A percentile compares a stretch with the other conserved stretches of the same genome.
Conservation (phyloP, 2,329 filamentous ascomycete genomes). For the Xylariaceae sp. region DNA sequence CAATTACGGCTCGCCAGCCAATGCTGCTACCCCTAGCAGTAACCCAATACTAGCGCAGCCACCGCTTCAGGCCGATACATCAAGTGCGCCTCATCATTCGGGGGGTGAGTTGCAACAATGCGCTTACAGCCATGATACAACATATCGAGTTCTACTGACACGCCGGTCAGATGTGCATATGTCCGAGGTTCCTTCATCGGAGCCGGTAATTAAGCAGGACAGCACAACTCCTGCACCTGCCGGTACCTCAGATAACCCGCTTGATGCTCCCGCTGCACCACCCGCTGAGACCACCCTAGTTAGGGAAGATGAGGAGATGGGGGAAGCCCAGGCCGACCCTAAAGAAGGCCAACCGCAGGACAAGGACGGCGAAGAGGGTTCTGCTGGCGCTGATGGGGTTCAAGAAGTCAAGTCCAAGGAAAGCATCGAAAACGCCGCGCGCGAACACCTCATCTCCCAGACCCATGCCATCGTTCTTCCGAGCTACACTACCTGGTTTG, state of each 20-base stretch:
- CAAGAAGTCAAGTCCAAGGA: conserved; percentile 75
- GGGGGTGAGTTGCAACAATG: conserved; percentile 48
- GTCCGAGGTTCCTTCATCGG: conserved; percentile 53
- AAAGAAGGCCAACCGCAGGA: conserved; percentile 49
- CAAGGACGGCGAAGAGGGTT: conserved; percentile 49
- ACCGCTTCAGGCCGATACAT: conserved; percentile 50
- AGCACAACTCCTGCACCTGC: conserved; percentile 61
- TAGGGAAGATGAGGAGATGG: conserved; percentile 80
- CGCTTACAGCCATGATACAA: conserved; percentile 6
- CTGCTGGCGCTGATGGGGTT: conserved; percentile 48
- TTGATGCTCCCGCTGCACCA: conserved; percentile 69
- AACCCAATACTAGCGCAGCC: conserved; percentile 61
- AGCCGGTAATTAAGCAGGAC: conserved; percentile 62
- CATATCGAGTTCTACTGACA: conserved; percentile 22
- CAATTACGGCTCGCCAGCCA: conserved; percentile 60
- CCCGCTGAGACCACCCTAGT: conserved; percentile 62
- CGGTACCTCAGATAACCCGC: conserved; percentile 61
- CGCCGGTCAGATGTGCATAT: conserved; percentile 62
- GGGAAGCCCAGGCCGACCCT: conserved; percentile 59
- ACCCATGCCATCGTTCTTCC: conserved; percentile 95
- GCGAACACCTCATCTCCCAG: conserved; percentile 89
- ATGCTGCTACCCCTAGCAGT: conserved; percentile 58
- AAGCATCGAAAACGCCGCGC: conserved; percentile 80
- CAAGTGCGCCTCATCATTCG: conserved; percentile 39
- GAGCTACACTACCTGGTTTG: conserved; percentile 98